Percentiles rank a stretch among this genome's conserved stretches.
phyloP scores from a whole-genome alignment of 1,139 yeast genomes.

The Geotrichum reessii region DNA sequence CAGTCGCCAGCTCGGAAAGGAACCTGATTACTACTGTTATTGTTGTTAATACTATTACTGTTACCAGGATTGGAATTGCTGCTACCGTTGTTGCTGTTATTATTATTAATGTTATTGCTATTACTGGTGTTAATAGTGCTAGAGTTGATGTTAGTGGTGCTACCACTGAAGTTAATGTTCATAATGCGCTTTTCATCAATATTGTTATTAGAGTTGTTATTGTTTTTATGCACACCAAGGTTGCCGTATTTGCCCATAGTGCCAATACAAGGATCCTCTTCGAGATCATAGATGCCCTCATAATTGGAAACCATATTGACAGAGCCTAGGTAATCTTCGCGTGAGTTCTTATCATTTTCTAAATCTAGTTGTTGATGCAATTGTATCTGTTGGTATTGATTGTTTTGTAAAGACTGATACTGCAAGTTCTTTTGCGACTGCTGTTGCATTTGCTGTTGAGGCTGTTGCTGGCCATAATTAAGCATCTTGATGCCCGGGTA shows the following conservation, averaged over 20 bases:
- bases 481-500: constrained; percentile 45
- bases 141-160: not conserved
- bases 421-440: not conserved
- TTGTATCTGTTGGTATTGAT: not conserved
- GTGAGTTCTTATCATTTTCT: not conserved
- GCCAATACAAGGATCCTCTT: not conserved
- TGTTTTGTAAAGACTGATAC: not conserved
- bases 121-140: not conserved
- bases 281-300: not conserved
- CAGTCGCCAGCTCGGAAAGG: constrained; percentile 97
- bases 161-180: not conserved
- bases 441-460: constrained; percentile 1
- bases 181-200: not conserved
- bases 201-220: not conserved
- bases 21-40: constrained; percentile 41
- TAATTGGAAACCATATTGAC: not conserved
- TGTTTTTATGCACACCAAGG: not conserved
- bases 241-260: not conserved
- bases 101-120: constrained; percentile 3
- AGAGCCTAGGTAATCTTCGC: not conserved
- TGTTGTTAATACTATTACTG: constrained; percentile 14
- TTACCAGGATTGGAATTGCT: constrained; percentile 9
- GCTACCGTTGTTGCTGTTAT: constrained; percentile 3
- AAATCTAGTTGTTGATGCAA: constrained; percentile 40
- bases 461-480: not conserved